Evolutionary conservation across 1,284 basidiomycete genomes (phyloP), one percentile per base, ranked within the genome.

Genomic region (Apiotrichum sp.): DNA sequence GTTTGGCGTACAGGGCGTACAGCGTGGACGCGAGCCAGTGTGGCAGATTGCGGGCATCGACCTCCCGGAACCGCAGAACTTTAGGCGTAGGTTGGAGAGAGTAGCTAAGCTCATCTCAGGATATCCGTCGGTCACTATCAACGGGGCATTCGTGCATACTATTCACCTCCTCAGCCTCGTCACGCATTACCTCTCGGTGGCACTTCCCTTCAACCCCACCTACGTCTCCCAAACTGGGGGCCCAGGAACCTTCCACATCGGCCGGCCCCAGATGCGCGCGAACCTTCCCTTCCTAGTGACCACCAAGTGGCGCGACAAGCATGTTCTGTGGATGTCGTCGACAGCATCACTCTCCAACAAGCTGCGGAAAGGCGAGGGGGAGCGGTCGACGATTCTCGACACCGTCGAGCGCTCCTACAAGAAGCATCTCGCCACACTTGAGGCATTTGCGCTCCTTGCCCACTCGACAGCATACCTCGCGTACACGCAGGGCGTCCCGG

Each of bases 381-480:
- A 52, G 49, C 8, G 52, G 42, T 47, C 55, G 38, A 51, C 61
- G 31, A 54, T 58, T 13, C 50, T 50, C 6, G 36, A 46, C 10
- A 53, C 53, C n/a, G 22, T 63, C 2, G 45, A 50, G 29, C 61
- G 64, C 33, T 62, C 65, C 4, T 42, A 36, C 32, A 50, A 32
- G 40, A 73, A 72, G 44, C 67, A 72, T 43, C 63, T 62, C 3
- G 57, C 60, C 8, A 72, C 71, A 33, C 62, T 72, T 11, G 67
- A 62, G 7, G 62, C 69, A 3, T 73, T 69, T 45, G 71, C 62
- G 2, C 60, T 74, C 14, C 60, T 74, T 1, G 60, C 67, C 4
- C 69, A 71, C 48, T 70, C 69, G 0, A 57, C 73, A 2, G 66
- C 71, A 1, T 74, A 74, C 50, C 62, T 74, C 3, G 73, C 71